Evolutionary conservation across 495 filamentous ascomycete genomes (phyloP).

Genomic region (Talaromyces borbonicus): DNA sequence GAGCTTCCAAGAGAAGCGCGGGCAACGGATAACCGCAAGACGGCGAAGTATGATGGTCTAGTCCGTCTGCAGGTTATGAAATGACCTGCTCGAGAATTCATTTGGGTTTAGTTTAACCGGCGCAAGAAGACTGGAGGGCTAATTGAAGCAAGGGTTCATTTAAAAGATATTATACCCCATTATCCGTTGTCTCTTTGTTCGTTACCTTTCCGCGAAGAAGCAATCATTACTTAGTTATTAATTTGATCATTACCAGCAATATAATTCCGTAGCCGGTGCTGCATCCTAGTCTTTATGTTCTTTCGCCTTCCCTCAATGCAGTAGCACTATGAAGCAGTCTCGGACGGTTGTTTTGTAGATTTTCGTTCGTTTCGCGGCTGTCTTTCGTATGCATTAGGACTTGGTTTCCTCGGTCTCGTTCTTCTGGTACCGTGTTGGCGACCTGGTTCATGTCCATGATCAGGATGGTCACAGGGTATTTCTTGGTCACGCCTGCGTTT

Average conservation of each 20-base stretch:
- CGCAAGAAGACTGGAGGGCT: too few species aligned
- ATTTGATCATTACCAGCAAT: neutral
- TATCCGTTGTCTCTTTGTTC: neutral
- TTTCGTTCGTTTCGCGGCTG: conserved; percentile 51
- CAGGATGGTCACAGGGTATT: conserved; percentile 2
- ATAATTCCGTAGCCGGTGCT: too few species aligned
- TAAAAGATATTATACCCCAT: neutral
- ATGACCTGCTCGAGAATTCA: neutral
- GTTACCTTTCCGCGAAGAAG: neutral
- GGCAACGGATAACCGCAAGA: conserved; percentile 29
- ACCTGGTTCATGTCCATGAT: conserved; percentile 23
- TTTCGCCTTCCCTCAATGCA: too few species aligned
- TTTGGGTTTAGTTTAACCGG: conserved; percentile 6
- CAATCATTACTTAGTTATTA: neutral
- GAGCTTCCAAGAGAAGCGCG: conserved; percentile 15
- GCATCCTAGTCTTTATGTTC: too few species aligned
- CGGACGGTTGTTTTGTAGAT: neutral
- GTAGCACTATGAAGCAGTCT: too few species aligned
- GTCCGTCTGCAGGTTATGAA: neutral
- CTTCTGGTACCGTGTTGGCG: conserved; percentile 33
- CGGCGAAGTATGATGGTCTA: conserved; percentile 47
- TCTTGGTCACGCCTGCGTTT: conserved; percentile 15
- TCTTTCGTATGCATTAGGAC: conserved; percentile 93
- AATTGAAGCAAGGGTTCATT: neutral
- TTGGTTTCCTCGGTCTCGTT: conserved; percentile 49